These are phyloP conservation scores for Prunus campanulata DNA, from an alignment of 306 rosid genomes.

Conservation along the genomic window DNA sequence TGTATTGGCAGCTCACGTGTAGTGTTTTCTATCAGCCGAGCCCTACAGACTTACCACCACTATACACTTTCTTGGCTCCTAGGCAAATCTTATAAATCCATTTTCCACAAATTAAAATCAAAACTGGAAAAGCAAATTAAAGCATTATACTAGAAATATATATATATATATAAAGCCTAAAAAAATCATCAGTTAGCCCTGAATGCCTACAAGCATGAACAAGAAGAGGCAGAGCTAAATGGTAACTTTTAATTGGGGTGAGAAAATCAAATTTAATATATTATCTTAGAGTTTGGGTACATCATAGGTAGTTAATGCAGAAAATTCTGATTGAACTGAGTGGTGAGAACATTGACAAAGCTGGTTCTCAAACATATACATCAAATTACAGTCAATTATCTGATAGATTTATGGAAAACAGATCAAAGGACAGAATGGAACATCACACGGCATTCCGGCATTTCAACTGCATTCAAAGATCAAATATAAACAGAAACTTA, in stretches of 20 bases:
- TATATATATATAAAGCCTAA: background rate
- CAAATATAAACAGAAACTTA: background rate
- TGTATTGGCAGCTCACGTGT: background rate
- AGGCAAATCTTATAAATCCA: background rate
- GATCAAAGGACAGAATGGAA: background rate
- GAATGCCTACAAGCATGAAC: background rate
- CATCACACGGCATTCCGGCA: constrained; percentile 1
- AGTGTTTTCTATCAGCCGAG: background rate
- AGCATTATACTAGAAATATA: background rate
- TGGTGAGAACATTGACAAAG: background rate
- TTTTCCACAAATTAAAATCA: background rate
- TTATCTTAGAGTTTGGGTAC: background rate
- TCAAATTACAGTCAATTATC: background rate
- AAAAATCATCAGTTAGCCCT: background rate
- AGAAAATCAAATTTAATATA: background rate
- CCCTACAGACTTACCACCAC: background rate
- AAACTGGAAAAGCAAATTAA: background rate
- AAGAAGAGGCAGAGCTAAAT: background rate
- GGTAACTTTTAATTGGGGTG: background rate
- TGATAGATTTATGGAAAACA: background rate
- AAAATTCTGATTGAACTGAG: constrained; percentile 6
- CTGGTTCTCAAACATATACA: constrained; percentile 2
- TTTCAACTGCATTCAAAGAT: constrained; percentile 29
- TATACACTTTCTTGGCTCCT: background rate
- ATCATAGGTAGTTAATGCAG: constrained; percentile 5